Conservation (phyloP, 805 yeast genomes). For the Nakazawaea laoshanensis region DNA sequence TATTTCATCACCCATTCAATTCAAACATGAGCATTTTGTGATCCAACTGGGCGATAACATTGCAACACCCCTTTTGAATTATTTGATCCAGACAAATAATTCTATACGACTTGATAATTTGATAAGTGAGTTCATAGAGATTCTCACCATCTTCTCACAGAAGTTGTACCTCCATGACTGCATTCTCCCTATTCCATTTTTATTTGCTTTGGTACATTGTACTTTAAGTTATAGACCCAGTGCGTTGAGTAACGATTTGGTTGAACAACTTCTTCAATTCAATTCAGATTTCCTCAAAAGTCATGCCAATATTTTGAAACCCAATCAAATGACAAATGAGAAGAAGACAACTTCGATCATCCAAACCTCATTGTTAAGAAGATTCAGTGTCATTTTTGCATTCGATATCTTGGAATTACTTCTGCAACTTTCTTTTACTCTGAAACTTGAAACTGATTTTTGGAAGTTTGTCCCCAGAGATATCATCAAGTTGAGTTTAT, state of each 20-base stretch:
- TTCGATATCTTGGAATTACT: conserved; percentile 51
- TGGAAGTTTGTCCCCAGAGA: conserved; percentile 25
- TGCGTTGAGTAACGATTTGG: conserved; percentile 38
- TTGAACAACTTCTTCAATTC: conserved; percentile 21
- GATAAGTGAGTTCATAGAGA: conserved; percentile 31
- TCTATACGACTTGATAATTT: conserved; percentile 40
- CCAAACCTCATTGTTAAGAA: conserved; percentile 40
- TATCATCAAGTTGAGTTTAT: conserved; percentile 31
- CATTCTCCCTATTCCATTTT: conserved; percentile 45
- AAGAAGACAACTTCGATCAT: conserved; percentile 21
- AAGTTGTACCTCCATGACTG: conserved; percentile 13
- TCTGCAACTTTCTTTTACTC: conserved; percentile 16
- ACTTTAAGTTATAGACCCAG: conserved; percentile 51
- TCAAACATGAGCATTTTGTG: conserved; percentile 16
- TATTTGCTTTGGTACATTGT: conserved; percentile 49
- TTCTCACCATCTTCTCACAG: conserved; percentile 21
- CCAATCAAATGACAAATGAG: conserved; percentile 9
- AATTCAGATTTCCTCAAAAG: conserved; percentile 16
- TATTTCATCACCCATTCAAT: conserved; percentile 22
- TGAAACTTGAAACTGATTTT: conserved; percentile 17
- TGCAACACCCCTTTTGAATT: conserved; percentile 28
- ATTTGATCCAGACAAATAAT: conserved; percentile 32
- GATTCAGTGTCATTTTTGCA: conserved; percentile 38
- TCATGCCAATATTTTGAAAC: conserved; percentile 20
- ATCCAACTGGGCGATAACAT: conserved; percentile 21